A percentile compares a stretch with the other conserved stretches of the same genome.
phyloP scores from a whole-genome alignment of 441 rosid species.

The Manihot esculenta region DNA sequence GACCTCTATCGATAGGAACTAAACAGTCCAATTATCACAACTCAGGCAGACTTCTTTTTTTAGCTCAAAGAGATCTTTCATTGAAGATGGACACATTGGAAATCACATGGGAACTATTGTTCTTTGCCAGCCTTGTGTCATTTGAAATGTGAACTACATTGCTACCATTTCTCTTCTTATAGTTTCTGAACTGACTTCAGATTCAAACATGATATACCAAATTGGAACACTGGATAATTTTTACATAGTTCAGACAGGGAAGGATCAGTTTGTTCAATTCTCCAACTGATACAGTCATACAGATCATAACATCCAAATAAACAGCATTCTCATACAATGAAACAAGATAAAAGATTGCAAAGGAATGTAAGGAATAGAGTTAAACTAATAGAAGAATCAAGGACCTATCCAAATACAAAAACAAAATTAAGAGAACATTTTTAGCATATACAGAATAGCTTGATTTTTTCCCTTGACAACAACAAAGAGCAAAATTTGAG shows the following conservation, averaged over 20 bases:
- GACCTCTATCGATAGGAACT: background rate
- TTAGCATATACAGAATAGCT: background rate
- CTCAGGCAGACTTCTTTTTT: background rate
- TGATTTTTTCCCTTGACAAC: background rate
- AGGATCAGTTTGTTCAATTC: too few species aligned
- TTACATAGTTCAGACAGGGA: background rate
- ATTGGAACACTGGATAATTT: background rate
- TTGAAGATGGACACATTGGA: background rate
- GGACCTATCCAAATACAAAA: too few species aligned
- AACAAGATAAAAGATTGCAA: background rate
- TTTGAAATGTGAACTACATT: background rate
- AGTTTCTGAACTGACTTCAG: background rate
- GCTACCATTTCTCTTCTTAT: background rate
- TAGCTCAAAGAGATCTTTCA: conserved; percentile 3
- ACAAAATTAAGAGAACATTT: background rate
- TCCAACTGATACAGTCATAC: too few species aligned
- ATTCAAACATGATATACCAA: background rate
- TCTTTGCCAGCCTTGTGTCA: background rate
- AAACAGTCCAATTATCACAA: conserved; percentile 5
- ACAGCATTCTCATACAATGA: background rate
- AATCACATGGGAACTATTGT: background rate
- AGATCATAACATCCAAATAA: background rate
- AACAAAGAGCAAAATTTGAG: background rate
- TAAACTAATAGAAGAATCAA: background rate
- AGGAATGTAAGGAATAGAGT: background rate